Evolutionary conservation across 148 eudicot species (phyloP), one percentile per base, ranked within the genome.

Genomic region (Camellia granthamiana): DNA sequence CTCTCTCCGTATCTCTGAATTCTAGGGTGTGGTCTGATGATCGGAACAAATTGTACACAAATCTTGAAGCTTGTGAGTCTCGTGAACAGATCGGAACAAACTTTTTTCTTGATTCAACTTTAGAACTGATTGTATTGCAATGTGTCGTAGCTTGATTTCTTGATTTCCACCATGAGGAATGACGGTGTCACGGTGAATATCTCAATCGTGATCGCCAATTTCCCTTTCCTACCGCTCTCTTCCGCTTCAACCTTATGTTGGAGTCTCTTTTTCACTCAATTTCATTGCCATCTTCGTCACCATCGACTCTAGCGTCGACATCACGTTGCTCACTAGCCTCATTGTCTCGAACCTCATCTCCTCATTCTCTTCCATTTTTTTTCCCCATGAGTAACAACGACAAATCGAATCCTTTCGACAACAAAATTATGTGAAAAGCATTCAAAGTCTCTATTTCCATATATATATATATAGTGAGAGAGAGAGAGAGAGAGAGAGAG

Each of bases 91-190:
- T 30, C 0, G 38, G 38, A 30, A 30, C 38, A 30, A 30, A 30
- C 38, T 30, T 30, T n/a, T 23, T 30, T 30, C 38, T 30, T 30
- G 38, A 30, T 30, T 30, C 38, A 30, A 30, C 86, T 86, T 69
- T 87, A 88, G 85, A 88, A 88, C 78, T 81, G 86, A 15, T 84
- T 86, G 80, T 84, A 88, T 78, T 88, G 89, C 61, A 86, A 42
- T 0, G 90, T 88, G 70, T 86, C 88, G 4, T 88, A 88, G 38
- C 88, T 86, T 43, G 87, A 80, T 47, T 84, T 88, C 80, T 83
- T 88, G 77, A 88, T 87, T 78, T 88, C 87, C 78, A 88, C 90
- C 67, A 88, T 78, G 72, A 81, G 54, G 18, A 88, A 82, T 38
- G 87, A 80, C 56, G 85, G 79, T 52, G 87, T 71, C 56, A 86